These are phyloP conservation scores for Zygnema circumcarinatum DNA, from an alignment of 139 green algal genomes.

Conservation along the genomic window DNA sequence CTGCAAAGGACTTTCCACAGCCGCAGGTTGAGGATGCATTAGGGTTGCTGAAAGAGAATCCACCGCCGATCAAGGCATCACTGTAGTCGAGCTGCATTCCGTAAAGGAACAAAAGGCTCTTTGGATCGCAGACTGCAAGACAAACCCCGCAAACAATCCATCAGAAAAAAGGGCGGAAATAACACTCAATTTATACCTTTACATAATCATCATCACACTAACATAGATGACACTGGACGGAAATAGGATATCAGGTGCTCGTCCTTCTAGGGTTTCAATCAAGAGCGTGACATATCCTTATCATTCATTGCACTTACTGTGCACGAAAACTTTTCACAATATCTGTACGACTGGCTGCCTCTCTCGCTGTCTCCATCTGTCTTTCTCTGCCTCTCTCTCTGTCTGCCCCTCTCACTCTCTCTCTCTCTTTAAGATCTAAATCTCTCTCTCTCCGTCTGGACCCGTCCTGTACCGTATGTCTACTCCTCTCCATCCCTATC, in stretches of 20 bases:
- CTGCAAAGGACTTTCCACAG: constrained; percentile 85
- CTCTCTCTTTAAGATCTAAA: neutral
- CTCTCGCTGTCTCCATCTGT: neutral
- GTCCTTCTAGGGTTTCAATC: too few species aligned
- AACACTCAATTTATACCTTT: neutral
- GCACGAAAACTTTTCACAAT: neutral
- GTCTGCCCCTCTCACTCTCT: neutral
- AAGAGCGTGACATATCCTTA: too few species aligned
- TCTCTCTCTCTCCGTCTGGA: neutral
- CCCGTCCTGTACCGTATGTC: neutral
- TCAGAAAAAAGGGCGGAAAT: neutral
- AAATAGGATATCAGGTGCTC: too few species aligned
- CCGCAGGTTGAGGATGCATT: constrained; percentile 82
- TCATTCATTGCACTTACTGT: too few species aligned
- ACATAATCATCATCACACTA: too few species aligned
- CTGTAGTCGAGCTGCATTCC: constrained; percentile 89
- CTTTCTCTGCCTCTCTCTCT: neutral
- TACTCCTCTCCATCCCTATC: neutral
- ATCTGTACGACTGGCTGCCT: neutral
- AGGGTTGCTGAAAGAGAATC: constrained; percentile 89
- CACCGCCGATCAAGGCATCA: constrained; percentile 80
- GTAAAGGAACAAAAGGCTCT: constrained; percentile 93
- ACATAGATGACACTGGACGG: too few species aligned
- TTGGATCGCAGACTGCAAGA: constrained; percentile 80
- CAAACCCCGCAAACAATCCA: too few species aligned